Base-by-base conservation (phyloP, 2,329 filamentous ascomycete species). In the Setomelanomma holmii region DNA sequence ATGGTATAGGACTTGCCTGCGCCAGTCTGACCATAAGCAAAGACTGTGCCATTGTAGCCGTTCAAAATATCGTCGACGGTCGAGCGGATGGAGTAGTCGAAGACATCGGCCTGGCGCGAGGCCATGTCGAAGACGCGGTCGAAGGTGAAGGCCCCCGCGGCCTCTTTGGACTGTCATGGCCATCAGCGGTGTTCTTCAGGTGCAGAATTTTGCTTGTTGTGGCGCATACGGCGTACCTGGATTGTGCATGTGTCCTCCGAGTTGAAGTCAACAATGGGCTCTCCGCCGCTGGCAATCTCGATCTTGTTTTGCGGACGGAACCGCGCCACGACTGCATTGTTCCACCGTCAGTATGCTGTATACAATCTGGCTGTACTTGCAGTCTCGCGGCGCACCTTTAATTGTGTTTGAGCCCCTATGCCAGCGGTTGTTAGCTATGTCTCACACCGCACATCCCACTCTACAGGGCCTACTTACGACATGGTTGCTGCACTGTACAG, bases 1-100 rank as follows among this genome's bases (percentile, higher is more conserved):
- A 99, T 99, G 46, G 95, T 98, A 75, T 96, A 98, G 19, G 95
- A 98, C 82, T 99, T 99, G 82, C 95, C 95, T 11, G 93, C 93
- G 76, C 95, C 95, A 1, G 95, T 99, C 82, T 98, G 95, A 62
- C 95, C 95, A 75, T 99, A 99, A 58, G 95, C 95, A 69, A 99
- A 98, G 64, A 99, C 93, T 12, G 93, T 98, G 73, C 93, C 95
- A 80, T 99, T 99, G 85, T 99, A 99, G 61, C 95, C 95, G 78
- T 98, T 96, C 62, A 99, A 84, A 64, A 99, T 97, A 75, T 98
- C 95, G 79, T 98, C 93, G 64, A 99, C 95, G 17, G 95, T 98
- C 21, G 91, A 86, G 61, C 90, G 88, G 76, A 99, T 98, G 36
- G 95, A 98, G 80, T 95, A 99, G 78, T 98, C 91, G 80, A 99